phyloP scores from a whole-genome alignment of 495 filamentous ascomycete species.

The Neurospora sp. region DNA sequence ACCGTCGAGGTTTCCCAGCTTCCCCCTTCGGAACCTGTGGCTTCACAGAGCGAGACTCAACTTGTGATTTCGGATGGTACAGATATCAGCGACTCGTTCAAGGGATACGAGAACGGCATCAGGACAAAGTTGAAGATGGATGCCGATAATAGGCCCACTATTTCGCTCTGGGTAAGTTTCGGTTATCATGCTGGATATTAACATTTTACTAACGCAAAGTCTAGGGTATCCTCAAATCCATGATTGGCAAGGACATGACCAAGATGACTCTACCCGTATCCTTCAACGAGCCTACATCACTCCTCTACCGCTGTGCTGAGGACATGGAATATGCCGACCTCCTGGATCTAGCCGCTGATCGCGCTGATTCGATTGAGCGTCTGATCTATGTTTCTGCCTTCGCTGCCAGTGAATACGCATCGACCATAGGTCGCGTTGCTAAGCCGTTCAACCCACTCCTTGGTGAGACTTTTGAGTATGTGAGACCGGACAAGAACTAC shows the following conservation, averaged over 20 bases:
- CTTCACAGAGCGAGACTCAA: constrained; percentile 31
- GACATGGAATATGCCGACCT: constrained; percentile 97
- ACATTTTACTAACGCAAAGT: constrained; percentile 14
- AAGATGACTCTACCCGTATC: constrained; percentile 98
- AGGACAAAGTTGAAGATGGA: constrained; percentile 77
- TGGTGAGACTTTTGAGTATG: constrained; percentile 96
- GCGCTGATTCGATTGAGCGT: constrained; percentile 77
- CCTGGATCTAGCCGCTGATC: constrained; percentile 79
- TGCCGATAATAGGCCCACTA: constrained; percentile 83
- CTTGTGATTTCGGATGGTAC: constrained; percentile 35
- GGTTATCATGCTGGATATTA: background rate
- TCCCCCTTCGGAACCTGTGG: constrained; percentile 35
- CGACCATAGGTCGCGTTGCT: constrained; percentile 90
- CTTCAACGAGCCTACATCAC: constrained; percentile 95
- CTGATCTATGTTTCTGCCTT: constrained; percentile 96
- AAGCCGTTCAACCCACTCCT: constrained; percentile 97
- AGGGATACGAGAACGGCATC: constrained; percentile 81
- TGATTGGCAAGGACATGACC: constrained; percentile 99
- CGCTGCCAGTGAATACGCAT: constrained; percentile 91
- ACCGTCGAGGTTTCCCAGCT: constrained; percentile 66
- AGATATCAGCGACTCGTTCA: constrained; percentile 68
- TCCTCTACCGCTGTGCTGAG: constrained; percentile 92
- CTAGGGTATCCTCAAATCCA: constrained; percentile 92
- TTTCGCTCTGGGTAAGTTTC: constrained; percentile 81
- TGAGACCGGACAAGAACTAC: constrained; percentile 88